A percentile compares a stretch with the other conserved stretches of the same genome.
Evolutionary conservation across 345 rosid genomes (phyloP).

Genomic region (Hibiscus mutabilis): DNA sequence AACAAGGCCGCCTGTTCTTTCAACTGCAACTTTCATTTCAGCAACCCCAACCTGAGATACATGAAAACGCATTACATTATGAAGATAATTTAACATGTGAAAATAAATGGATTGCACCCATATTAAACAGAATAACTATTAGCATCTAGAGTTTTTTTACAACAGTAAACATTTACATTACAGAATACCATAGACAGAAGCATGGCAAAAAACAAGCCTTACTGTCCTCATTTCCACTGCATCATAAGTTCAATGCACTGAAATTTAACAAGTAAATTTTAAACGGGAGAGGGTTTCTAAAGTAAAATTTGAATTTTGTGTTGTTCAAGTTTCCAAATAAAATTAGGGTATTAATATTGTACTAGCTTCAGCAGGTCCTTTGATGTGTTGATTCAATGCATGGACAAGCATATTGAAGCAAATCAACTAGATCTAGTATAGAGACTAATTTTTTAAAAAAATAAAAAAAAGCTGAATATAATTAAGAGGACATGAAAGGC

Average conservation of each 20-base stretch:
- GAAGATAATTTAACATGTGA: background rate
- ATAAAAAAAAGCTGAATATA: background rate
- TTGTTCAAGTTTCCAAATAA: background rate
- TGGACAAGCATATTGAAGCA: background rate
- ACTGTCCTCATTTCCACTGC: background rate
- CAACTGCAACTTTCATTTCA: too few relatives aligned
- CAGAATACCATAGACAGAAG: background rate
- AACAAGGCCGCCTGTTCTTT: slow-evolving; percentile 94
- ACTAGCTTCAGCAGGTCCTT: background rate
- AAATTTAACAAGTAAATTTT: too few relatives aligned
- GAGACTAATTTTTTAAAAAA: too few relatives aligned
- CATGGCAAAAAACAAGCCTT: background rate
- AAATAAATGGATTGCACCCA: background rate
- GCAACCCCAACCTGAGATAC: slow-evolving; percentile 85
- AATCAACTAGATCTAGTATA: too few relatives aligned
- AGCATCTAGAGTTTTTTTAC: background rate
- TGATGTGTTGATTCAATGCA: background rate
- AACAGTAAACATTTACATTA: background rate
- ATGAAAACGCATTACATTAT: background rate
- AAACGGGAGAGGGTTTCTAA: too few relatives aligned
- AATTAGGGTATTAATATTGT: background rate
- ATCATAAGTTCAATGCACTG: too few relatives aligned
- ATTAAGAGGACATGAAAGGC: background rate
- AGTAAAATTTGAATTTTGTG: background rate
- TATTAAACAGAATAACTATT: background rate